Evolutionary conservation across 805 yeast genomes (phyloP).

Genomic region (Cyberlindnera xylosilytica): DNA sequence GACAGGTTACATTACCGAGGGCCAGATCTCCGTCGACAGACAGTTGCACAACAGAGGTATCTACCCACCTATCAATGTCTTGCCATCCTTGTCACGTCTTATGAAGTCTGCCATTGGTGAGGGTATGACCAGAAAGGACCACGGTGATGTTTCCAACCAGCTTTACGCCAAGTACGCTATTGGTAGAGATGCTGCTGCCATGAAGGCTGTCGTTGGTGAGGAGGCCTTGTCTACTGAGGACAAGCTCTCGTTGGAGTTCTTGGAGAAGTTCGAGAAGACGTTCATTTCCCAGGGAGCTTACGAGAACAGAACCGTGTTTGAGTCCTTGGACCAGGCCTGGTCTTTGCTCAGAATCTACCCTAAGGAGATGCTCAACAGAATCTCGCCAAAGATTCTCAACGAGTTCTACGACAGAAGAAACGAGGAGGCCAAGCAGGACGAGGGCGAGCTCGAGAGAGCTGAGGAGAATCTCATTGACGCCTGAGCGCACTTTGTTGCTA

Average conservation of each 20-base stretch:
- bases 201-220: conserved; percentile 99
- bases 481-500: no score
- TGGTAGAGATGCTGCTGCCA: conserved; percentile 99
- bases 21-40: conserved; percentile 97
- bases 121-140: conserved; percentile 99
- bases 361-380: conserved; percentile 97
- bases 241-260: conserved; percentile 93
- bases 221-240: conserved; percentile 98
- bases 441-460: conserved; percentile 33
- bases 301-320: conserved; percentile 91
- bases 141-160: conserved; percentile 99
- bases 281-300: conserved; percentile 96
- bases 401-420: conserved; percentile 94
- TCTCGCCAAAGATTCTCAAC: conserved; percentile 92
- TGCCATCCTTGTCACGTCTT: conserved; percentile 95
- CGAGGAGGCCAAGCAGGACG: conserved; percentile 53
- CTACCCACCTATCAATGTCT: conserved; percentile 97
- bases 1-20: conserved; percentile 99
- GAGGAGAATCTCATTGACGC: conserved; percentile 37
- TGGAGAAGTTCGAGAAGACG: conserved; percentile 96
- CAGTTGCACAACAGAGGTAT: conserved; percentile 94
- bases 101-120: conserved; percentile 99
- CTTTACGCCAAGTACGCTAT: conserved; percentile 98
- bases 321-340: conserved; percentile 98
- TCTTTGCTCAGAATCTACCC: conserved; percentile 96